Evolutionary conservation across 2,329 filamentous ascomycete species (phyloP).

Genomic region (Westerdykella ornata): DNA sequence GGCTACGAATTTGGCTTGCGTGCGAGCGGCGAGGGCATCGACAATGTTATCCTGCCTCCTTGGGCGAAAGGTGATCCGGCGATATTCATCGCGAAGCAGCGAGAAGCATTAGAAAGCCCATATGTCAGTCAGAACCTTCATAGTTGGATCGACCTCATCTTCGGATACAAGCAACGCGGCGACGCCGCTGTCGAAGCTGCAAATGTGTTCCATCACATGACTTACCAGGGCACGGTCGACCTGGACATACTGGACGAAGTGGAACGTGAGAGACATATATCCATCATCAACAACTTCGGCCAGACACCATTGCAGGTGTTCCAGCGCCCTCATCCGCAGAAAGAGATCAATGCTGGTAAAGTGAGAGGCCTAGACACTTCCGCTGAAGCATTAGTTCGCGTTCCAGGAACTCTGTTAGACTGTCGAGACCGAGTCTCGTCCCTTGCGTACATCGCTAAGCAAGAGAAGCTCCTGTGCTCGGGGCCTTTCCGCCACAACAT

Average conservation of each 20-base stretch:
- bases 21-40: constrained; percentile 69
- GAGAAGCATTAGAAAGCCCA: constrained; percentile 90
- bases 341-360: constrained; percentile 61
- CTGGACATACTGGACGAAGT: constrained; percentile 87
- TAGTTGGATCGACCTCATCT: constrained; percentile 92
- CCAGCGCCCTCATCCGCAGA: constrained; percentile 67
- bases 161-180: constrained; percentile 88
- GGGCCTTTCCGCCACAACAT: constrained; percentile 82
- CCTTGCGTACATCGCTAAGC: constrained; percentile 68
- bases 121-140: constrained; percentile 87
- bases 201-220: constrained; percentile 94
- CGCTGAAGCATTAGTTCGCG: constrained; percentile 66
- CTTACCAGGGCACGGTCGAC: constrained; percentile 89
- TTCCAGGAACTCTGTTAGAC: constrained; percentile 69
- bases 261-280: constrained; percentile 81
- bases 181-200: constrained; percentile 85
- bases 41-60: constrained; percentile 80
- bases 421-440: constrained; percentile 74
- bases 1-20: constrained; percentile 90
- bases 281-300: constrained; percentile 97
- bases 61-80: constrained; percentile 97
- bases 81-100: constrained; percentile 90
- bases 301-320: constrained; percentile 97
- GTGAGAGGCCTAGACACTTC: constrained; percentile 68
- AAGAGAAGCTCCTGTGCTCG: constrained; percentile 76